Conservation (phyloP, 345 rosid genomes). For the Stellera chamaejasme region DNA sequence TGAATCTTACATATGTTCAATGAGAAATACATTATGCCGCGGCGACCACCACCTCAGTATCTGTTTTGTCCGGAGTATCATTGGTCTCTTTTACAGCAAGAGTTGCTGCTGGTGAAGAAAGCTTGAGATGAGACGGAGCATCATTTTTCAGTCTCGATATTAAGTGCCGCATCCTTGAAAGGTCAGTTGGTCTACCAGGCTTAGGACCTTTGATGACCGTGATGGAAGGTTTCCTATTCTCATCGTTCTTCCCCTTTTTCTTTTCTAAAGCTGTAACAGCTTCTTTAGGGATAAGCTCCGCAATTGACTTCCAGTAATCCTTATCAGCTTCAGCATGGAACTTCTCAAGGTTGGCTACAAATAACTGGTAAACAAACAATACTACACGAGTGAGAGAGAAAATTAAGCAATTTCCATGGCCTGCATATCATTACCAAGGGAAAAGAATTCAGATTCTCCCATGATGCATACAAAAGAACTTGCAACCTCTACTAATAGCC, state of each 20-base stretch:
- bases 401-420: not conserved
- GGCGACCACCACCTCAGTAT: slow-evolving; percentile 37
- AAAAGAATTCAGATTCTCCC: too few relatives aligned
- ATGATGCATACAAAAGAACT: too few relatives aligned
- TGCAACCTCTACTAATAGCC: too few relatives aligned
- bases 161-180: slow-evolving; percentile 69
- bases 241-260: slow-evolving; percentile 61
- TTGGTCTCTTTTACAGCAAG: slow-evolving; percentile 24
- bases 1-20: too few relatives aligned
- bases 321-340: slow-evolving; percentile 60
- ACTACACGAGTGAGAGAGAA: not conserved
- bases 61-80: slow-evolving; percentile 12
- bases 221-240: slow-evolving; percentile 50
- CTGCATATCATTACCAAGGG: too few relatives aligned
- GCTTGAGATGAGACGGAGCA: slow-evolving; percentile 61
- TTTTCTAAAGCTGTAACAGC: slow-evolving; percentile 49
- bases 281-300: slow-evolving; percentile 74
- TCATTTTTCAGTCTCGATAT: slow-evolving; percentile 57
- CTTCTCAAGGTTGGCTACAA: slow-evolving; percentile 41
- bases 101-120: slow-evolving; percentile 33
- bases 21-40: slow-evolving; percentile 23
- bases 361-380: slow-evolving; percentile 30
- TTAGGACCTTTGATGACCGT: slow-evolving; percentile 64
- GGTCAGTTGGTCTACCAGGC: slow-evolving; percentile 75
- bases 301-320: slow-evolving; percentile 77